Percentiles rank a stretch among this genome's conserved stretches.
Evolutionary conservation across 1,284 basidiomycete genomes (phyloP).

Genomic region (Thecaphora thlaspeos): DNA sequence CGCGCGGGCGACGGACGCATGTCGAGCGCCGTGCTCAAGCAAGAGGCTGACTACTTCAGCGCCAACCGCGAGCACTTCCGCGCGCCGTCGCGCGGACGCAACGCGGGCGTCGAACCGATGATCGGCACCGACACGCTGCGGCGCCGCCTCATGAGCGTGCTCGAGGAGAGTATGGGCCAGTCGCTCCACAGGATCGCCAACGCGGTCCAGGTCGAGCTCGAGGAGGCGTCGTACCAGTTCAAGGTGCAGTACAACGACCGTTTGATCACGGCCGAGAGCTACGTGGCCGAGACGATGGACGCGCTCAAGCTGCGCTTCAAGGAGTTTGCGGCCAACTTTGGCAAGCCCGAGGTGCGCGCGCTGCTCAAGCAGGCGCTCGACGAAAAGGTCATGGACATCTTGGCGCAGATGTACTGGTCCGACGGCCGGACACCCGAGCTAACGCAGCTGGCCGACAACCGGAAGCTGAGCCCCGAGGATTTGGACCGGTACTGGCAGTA

Average conservation of each 20-base stretch:
- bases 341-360: constrained; percentile 80
- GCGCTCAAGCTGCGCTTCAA: constrained; percentile 87
- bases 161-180: constrained; percentile 95
- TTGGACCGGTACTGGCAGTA: constrained; percentile 91
- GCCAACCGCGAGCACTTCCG: constrained; percentile 70
- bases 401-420: constrained; percentile 95
- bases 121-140: constrained; percentile 87
- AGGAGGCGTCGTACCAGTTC: constrained; percentile 96
- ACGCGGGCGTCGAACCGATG: constrained; percentile 64
- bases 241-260: constrained; percentile 99
- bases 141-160: constrained; percentile 86
- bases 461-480: constrained; percentile 67
- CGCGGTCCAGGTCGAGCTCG: constrained; percentile 91
- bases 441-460: constrained; percentile 69
- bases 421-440: constrained; percentile 81
- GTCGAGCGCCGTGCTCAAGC: constrained; percentile 65
- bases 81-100: constrained; percentile 59
- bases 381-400: constrained; percentile 92
- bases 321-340: constrained; percentile 79
- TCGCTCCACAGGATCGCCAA: constrained; percentile 93
- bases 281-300: constrained; percentile 96
- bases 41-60: constrained; percentile 80
- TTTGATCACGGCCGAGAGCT: constrained; percentile 88
- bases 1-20: constrained; percentile 43
- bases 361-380: constrained; percentile 90